Evolutionary conservation across 73 alveolate species (phyloP), one percentile per base, ranked within the genome.

Genomic region (Symbiodinium natans): DNA sequence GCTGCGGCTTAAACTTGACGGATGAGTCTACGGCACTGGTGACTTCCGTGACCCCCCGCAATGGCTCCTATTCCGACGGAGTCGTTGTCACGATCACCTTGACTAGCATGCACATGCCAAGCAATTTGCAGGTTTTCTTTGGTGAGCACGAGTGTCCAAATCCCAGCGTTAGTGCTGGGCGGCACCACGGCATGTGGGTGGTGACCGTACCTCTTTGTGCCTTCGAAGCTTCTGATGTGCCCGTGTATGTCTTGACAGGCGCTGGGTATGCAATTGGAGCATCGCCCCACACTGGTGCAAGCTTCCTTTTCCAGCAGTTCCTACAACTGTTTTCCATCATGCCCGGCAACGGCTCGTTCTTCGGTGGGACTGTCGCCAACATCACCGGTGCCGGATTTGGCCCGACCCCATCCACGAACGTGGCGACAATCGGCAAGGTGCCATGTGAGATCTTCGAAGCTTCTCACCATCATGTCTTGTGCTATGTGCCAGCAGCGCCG

Each of bases 401-500:
- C 10, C 86, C 95, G 36, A 89, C 86, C 29, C 41, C 74, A n/a
- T 63, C 33, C 34, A 68, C 75, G 73, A 89, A 89, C 86, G 42
- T 63, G n/a, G 95, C 86, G 42, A 89, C 95, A 0, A 59, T 89
- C 46, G 95, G 95, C n/a, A 83, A 83, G 27, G n/a, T 23, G 41
- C 95, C 95, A 3, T 89, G 95, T 23, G 95, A 89, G 46, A 83
- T 89, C 36, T 39, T 56, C 46, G 15, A 46, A 7, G 95, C 95
- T 54, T 56, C 86, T 40, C 74, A 89, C 34, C 54, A 41, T n/a
- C 86, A 89, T 73, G 29, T 89, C 27, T 74, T 39, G 48, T 89
- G 95, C 95, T 89, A 89, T 86, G 75, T 80, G 29, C 95, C 95
- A 13, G 41, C 95, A 11, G 95, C 95, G 11, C 75, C 95, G n/a